Conservation (phyloP, 106 monocot genomes). For the Cymbidium sinense region DNA sequence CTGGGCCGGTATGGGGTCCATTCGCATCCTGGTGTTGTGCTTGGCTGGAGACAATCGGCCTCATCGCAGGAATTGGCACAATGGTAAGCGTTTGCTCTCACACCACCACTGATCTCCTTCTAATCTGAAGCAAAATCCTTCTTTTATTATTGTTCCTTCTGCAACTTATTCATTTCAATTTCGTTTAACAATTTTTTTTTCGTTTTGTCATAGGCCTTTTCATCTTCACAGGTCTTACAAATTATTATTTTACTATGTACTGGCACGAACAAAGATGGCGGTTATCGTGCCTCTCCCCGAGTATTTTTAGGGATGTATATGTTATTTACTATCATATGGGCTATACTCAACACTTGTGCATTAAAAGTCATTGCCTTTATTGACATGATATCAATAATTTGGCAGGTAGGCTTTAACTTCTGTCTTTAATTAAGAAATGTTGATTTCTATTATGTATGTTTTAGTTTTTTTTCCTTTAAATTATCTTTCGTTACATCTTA, state of each 20-base stretch:
- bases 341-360: conserved; percentile 65
- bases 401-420: conserved; percentile 33
- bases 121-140: too few relatives aligned
- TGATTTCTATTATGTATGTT: too few relatives aligned
- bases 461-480: too few relatives aligned
- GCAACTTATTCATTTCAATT: too few relatives aligned
- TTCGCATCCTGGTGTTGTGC: conserved; percentile 83
- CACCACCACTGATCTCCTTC: not conserved
- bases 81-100: conserved; percentile 25
- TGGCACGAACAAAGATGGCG: conserved; percentile 59
- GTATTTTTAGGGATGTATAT: conserved; percentile 60
- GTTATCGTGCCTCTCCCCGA: conserved; percentile 50
- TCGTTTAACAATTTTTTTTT: not conserved
- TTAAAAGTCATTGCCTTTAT: conserved; percentile 59
- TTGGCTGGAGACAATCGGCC: conserved; percentile 72
- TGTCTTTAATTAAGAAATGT: too few relatives aligned
- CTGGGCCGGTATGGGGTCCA: conserved; percentile 31
- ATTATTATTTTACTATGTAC: conserved; percentile 67
- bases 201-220: conserved; percentile 36
- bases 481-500: not conserved
- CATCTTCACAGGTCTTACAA: conserved; percentile 58
- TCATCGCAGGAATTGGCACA: conserved; percentile 67
- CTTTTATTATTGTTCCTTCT: too few relatives aligned
- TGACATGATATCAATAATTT: conserved; percentile 55
- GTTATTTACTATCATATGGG: conserved; percentile 55